These are phyloP conservation scores for Prunus yedoensis DNA, from an alignment of 331 rosid species.

Conservation along the genomic window DNA sequence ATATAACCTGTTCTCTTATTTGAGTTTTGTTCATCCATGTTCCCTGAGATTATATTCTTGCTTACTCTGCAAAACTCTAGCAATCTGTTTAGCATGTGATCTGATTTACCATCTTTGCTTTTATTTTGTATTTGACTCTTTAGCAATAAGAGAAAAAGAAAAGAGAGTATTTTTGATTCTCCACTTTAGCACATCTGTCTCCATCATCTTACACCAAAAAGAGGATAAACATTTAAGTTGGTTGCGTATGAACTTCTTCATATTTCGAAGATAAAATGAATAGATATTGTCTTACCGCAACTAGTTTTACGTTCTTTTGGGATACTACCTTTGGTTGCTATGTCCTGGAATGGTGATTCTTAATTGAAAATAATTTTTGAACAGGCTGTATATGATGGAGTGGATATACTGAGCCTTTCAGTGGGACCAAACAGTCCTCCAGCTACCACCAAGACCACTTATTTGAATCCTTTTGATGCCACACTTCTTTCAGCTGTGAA, in stretches of 20 bases:
- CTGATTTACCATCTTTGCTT: background rate
- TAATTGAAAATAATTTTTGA: conserved; percentile 25
- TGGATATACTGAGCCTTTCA: conserved; percentile 97
- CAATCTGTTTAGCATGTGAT: background rate
- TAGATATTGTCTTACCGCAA: background rate
- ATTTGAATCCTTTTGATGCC: conserved; percentile 95
- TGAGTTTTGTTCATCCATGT: background rate
- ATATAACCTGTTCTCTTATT: background rate
- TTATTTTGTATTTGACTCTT: conserved; percentile 2
- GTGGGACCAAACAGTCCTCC: conserved; percentile 99
- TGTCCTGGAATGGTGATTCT: background rate
- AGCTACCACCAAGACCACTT: conserved; percentile 83
- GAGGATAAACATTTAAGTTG: background rate
- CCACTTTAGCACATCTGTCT: background rate
- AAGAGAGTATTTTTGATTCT: background rate
- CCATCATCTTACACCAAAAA: background rate
- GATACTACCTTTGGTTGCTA: background rate
- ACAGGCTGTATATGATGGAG: conserved; percentile 99
- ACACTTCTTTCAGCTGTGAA: conserved; percentile 99
- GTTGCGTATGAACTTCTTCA: background rate
- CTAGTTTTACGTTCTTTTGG: background rate
- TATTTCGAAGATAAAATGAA: background rate
- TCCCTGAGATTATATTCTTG: conserved; percentile 3
- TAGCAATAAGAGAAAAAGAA: background rate
- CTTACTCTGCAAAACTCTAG: background rate